Evolutionary conservation across 1,284 basidiomycete species (phyloP).

Genomic region (Microbotryum lychnidis-dioicae): DNA sequence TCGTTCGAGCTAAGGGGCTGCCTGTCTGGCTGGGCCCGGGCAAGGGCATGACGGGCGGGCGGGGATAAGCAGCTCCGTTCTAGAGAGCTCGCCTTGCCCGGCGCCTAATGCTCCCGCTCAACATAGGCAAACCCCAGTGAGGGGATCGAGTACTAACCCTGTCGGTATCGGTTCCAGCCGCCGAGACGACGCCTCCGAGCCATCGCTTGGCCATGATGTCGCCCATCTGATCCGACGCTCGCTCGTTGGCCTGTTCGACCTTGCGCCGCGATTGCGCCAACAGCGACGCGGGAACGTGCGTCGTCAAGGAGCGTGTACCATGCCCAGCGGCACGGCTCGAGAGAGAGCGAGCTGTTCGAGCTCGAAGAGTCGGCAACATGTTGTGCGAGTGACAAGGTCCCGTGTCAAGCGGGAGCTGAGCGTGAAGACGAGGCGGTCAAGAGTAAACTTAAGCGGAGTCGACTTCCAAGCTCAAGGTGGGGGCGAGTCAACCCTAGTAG

Average conservation of each 20-base stretch:
- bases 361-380: not conserved
- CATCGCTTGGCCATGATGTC: conserved; percentile 29
- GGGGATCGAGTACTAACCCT: conserved; percentile 11
- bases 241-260: conserved; percentile 21
- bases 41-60: not conserved
- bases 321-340: not conserved
- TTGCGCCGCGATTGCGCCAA: conserved; percentile 21
- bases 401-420: not conserved
- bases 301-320: not conserved
- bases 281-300: conserved; percentile 12
- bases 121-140: not conserved
- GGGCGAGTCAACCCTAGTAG: too few species aligned
- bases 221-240: conserved; percentile 23
- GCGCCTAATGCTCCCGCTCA: not conserved
- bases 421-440: not conserved
- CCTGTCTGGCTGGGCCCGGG: not conserved
- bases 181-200: conserved; percentile 24
- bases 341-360: not conserved
- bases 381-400: not conserved
- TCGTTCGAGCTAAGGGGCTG: not conserved
- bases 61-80: not conserved
- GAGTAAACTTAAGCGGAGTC: not conserved
- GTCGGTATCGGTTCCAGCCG: conserved; percentile 24
- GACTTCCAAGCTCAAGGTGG: too few species aligned
- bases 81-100: too few species aligned